These are phyloP conservation scores for Cordyceps tenuipes DNA, from an alignment of 2,329 filamentous ascomycete species.

Conservation along the genomic window DNA sequence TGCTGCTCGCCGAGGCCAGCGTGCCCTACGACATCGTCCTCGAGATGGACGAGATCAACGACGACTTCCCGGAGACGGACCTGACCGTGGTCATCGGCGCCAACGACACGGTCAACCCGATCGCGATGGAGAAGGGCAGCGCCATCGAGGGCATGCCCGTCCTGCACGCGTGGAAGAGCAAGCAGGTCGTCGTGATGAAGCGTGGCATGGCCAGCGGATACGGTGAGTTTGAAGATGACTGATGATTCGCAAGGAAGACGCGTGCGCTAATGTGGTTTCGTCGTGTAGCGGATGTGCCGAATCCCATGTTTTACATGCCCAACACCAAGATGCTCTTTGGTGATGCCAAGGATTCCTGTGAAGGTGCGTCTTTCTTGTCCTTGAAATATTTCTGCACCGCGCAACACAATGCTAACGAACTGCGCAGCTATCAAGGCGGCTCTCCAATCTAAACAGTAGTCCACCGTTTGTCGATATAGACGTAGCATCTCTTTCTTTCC, in stretches of 20 bases:
- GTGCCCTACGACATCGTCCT: constrained; percentile 89
- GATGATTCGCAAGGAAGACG: background rate
- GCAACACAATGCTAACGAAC: constrained; percentile 17
- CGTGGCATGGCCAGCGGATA: constrained; percentile 82
- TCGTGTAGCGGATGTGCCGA: constrained; percentile 67
- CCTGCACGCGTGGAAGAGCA: constrained; percentile 87
- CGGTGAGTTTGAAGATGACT: constrained; percentile 39
- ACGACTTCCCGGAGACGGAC: constrained; percentile 80
- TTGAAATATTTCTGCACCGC: background rate
- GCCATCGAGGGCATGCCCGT: constrained; percentile 91
- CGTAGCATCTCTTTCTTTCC: background rate
- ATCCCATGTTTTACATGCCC: constrained; percentile 90
- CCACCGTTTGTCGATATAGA: constrained; percentile 1
- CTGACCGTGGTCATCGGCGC: constrained; percentile 83
- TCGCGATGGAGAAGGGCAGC: constrained; percentile 73
- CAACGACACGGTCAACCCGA: constrained; percentile 89
- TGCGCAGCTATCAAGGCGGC: constrained; percentile 32
- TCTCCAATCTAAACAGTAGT: constrained; percentile 22
- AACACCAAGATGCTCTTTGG: constrained; percentile 88
- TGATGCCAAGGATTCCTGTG: constrained; percentile 76
- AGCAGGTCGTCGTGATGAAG: constrained; percentile 91
- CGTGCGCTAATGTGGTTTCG: constrained; percentile 14
- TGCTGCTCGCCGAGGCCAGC: constrained; percentile 76
- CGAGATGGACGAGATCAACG: constrained; percentile 95
- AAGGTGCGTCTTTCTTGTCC: constrained; percentile 46